These are phyloP conservation scores for Pyrenophora seminiperda DNA, from an alignment of 2,329 filamentous ascomycete genomes.

Conservation along the genomic window DNA sequence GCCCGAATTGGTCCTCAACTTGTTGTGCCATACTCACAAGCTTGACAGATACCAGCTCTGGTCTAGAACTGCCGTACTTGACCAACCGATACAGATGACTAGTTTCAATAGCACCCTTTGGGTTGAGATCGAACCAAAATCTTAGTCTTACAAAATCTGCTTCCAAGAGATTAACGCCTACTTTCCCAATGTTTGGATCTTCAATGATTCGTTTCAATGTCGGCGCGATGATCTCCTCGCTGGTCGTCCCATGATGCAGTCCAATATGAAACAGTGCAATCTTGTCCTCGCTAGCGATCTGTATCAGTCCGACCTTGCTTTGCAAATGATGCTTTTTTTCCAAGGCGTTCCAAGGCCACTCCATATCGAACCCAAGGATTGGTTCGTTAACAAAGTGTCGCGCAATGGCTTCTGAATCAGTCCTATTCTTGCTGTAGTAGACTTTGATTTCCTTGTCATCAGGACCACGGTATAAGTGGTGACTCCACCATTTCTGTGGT, in stretches of 20 bases:
- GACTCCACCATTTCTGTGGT: slow-evolving; percentile 63
- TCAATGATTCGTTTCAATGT: slow-evolving; percentile 75
- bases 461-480: slow-evolving; percentile 67
- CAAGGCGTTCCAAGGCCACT: slow-evolving; percentile 69
- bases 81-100: slow-evolving; percentile 82
- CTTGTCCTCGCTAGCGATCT: slow-evolving; percentile 76
- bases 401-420: slow-evolving; percentile 69
- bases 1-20: slow-evolving; percentile 70
- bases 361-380: slow-evolving; percentile 85
- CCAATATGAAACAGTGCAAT: slow-evolving; percentile 85
- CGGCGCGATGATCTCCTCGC: slow-evolving; percentile 68
- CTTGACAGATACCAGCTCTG: slow-evolving; percentile 42
- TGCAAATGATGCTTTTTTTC: slow-evolving; percentile 60
- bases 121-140: slow-evolving; percentile 67
- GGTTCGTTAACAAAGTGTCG: slow-evolving; percentile 70
- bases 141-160: slow-evolving; percentile 68
- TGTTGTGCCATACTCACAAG: slow-evolving; percentile 71
- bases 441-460: slow-evolving; percentile 64
- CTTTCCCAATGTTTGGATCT: slow-evolving; percentile 70
- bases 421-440: slow-evolving; percentile 75
- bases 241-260: slow-evolving; percentile 51
- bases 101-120: slow-evolving; percentile 75
- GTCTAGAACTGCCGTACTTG: slow-evolving; percentile 64
- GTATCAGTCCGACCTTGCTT: slow-evolving; percentile 78
- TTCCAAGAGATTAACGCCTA: slow-evolving; percentile 72